Evolutionary conservation across 441 rosid genomes (phyloP), one percentile per base, ranked within the genome.

Genomic region (Gossypium aridum): DNA sequence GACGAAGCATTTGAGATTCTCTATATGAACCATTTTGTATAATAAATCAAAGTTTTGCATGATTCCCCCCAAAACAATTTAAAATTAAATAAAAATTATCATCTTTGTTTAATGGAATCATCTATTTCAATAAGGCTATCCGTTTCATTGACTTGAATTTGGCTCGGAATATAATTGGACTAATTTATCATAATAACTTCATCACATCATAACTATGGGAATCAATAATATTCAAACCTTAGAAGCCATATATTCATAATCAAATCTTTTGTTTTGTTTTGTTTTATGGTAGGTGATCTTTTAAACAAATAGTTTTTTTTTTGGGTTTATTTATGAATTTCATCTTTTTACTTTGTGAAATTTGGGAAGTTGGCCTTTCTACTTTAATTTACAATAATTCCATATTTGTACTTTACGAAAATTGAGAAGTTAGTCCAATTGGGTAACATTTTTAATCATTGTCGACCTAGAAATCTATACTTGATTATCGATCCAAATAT

Each of bases 141-240:
- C 16, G 23, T 23, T 23, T 19, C 37, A 19, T 69, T 70, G 74
- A 69, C 63, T 49, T 69, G 53, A 20, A 74, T 64, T 28, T n/a
- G 47, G 37, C 64, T 63, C 14, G 34, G 7, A n/a, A n/a, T n/a
- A n/a, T n/a, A 10, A 10, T 64, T 19, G 54, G 70, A 39, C 47
- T 34, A 37, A 37, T 4, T 61, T 28, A 62, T 14, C 66, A 19
- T 65, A 23, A 65, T 65, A 20, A 65, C 20, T 43, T 4, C 2
- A 2, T 65, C 5, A 43, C 43, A 4, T 37, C 19, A 37, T 7
- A 26, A 8, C 65, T 61, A 3, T 26, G 65, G 65, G 65, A 61
- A 37, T 64, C 70, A 39, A 17, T 64, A 37, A 9, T 20, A 43
- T 65, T 43, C 31, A n/a, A 61, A 61, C 9, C 10, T 25, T 7